phyloP scores from a whole-genome alignment of 306 rosid species.

The Cucurbita moschata region DNA sequence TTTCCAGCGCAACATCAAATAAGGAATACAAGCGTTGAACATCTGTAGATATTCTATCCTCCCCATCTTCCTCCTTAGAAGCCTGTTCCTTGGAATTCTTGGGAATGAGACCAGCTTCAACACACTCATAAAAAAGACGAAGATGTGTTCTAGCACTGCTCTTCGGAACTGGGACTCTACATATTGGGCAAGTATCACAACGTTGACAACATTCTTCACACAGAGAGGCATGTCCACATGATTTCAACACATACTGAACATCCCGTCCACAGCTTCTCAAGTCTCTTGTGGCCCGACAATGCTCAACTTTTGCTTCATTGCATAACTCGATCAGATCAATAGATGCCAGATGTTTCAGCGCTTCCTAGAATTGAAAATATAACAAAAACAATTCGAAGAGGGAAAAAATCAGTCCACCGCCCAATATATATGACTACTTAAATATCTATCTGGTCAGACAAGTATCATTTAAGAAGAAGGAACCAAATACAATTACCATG shows the following conservation, averaged over 20 bases:
- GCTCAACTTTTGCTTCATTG: slow-evolving; percentile 87
- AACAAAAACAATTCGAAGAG: not conserved
- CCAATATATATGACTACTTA: not conserved
- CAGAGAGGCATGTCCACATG: slow-evolving; percentile 90
- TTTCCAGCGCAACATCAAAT: slow-evolving; percentile 94
- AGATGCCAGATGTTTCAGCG: slow-evolving; percentile 77
- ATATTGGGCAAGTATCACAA: slow-evolving; percentile 80
- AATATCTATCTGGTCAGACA: not conserved
- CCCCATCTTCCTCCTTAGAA: slow-evolving; percentile 68
- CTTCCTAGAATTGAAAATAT: slow-evolving; percentile 42
- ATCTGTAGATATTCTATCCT: slow-evolving; percentile 50
- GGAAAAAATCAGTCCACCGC: not conserved
- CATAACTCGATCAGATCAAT: slow-evolving; percentile 75
- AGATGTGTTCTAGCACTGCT: slow-evolving; percentile 35
- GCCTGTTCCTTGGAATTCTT: slow-evolving; percentile 65
- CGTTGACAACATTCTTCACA: slow-evolving; percentile 91
- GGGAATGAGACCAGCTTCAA: slow-evolving; percentile 76
- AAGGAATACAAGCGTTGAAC: slow-evolving; percentile 74
- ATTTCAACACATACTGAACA: slow-evolving; percentile 54
- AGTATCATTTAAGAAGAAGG: not conserved
- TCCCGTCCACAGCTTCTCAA: slow-evolving; percentile 89
- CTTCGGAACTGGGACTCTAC: slow-evolving; percentile 59
- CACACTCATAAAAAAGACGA: slow-evolving; percentile 72
- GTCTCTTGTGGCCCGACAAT: slow-evolving; percentile 93
- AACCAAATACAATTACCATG: not conserved